Evolutionary conservation across 2,329 filamentous ascomycete species (phyloP).

Genomic region (Periconia macrospinosa): DNA sequence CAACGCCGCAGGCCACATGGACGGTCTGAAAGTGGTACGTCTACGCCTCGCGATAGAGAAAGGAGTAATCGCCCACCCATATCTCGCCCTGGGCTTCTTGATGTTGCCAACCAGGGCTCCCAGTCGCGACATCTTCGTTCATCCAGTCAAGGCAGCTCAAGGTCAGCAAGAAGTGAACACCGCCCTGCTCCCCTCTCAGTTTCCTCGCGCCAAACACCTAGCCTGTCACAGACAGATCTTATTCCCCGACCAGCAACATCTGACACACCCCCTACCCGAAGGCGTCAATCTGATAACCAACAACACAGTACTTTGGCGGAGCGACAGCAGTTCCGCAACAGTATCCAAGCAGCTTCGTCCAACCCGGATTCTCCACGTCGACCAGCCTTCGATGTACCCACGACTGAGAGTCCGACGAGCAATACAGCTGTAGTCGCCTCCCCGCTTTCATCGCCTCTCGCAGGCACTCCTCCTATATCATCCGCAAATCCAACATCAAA

Average conservation of each 20-base stretch:
- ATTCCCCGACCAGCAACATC: constrained; percentile 38
- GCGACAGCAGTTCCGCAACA: constrained; percentile 35
- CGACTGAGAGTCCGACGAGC: constrained; percentile 30
- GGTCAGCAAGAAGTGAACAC: constrained; percentile 37
- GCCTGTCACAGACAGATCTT: constrained; percentile 69
- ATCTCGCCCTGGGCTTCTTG: constrained; percentile 51
- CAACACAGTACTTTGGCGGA: constrained; percentile 48
- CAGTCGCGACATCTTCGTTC: constrained; percentile 46
- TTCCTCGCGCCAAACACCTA: constrained; percentile 50
- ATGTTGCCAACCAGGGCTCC: constrained; percentile 40
- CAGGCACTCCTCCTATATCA: constrained; percentile 16
- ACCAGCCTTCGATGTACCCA: constrained; percentile 27
- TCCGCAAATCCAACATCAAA: constrained; percentile 19
- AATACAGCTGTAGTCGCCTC: constrained; percentile 26
- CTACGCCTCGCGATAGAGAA: constrained; percentile 33
- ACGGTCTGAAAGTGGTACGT: constrained; percentile 38
- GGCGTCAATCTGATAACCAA: constrained; percentile 46
- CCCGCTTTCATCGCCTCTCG: constrained; percentile 19
- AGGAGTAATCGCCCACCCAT: constrained; percentile 43
- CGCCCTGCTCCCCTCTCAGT: constrained; percentile 25
- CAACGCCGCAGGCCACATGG: constrained; percentile 34
- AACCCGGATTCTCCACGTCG: constrained; percentile 33
- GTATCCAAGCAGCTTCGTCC: constrained; percentile 24
- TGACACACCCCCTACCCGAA: constrained; percentile 24
- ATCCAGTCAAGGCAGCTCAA: constrained; percentile 51